These are phyloP conservation scores for Sclerotinia spermophila DNA, from an alignment of 2,329 filamentous ascomycete species.

Conservation along the genomic window DNA sequence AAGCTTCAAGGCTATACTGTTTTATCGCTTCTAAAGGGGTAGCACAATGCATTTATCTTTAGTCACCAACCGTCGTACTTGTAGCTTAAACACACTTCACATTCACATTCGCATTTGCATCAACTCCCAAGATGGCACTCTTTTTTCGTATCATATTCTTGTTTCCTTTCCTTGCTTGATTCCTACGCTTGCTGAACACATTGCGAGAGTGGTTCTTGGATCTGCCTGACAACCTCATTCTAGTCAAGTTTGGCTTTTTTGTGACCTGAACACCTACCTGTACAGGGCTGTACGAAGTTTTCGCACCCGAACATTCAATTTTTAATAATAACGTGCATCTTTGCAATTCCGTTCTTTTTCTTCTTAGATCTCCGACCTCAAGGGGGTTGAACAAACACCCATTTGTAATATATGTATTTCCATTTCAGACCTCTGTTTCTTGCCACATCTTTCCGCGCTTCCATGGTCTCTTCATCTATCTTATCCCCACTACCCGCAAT, in stretches of 20 bases:
- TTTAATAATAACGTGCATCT: slow-evolving; percentile 6
- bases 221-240: background rate
- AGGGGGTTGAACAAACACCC: too few species aligned
- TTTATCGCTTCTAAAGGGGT: background rate
- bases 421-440: too few species aligned
- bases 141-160: background rate
- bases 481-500: background rate
- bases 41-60: background rate
- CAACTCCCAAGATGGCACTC: background rate
- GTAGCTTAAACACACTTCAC: background rate
- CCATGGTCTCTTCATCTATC: slow-evolving; percentile 10
- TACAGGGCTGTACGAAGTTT: background rate
- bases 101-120: too few species aligned
- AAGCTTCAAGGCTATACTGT: background rate
- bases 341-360: background rate
- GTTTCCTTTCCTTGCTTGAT: background rate
- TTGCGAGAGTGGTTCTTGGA: background rate
- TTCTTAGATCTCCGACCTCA: background rate
- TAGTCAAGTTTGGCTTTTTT: background rate
- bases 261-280: too few species aligned
- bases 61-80: background rate
- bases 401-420: too few species aligned
- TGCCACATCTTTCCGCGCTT: too few species aligned
- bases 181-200: background rate
- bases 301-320: background rate